A percentile compares a stretch with the other conserved stretches of the same genome.
These are phyloP conservation scores for Penicillium sp. DNA, from an alignment of 2,329 filamentous ascomycete genomes.

Conservation along the genomic window DNA sequence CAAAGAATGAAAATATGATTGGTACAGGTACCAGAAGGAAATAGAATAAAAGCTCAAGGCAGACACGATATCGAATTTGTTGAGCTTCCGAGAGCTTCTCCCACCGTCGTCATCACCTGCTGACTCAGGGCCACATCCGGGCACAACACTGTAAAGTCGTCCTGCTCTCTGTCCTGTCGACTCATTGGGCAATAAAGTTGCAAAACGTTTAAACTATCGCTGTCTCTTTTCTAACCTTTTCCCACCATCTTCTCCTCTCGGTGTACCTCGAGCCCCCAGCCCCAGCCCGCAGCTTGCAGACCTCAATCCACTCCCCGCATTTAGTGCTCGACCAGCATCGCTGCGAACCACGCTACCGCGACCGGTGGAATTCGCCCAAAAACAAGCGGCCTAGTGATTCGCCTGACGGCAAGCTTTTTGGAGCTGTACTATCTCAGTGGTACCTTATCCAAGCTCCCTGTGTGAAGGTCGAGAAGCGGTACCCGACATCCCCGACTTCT, in stretches of 20 bases:
- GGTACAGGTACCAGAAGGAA: not conserved
- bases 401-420: not conserved
- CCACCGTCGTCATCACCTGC: slow-evolving; percentile 19
- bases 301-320: slow-evolving; percentile 22
- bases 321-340: slow-evolving; percentile 8
- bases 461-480: slow-evolving; percentile 8
- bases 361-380: not conserved
- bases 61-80: slow-evolving; percentile 5
- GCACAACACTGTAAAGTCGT: slow-evolving; percentile 1
- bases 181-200: not conserved
- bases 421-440: not conserved
- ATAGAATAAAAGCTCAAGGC: slow-evolving; percentile 2
- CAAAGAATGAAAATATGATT: not conserved
- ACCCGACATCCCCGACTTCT: slow-evolving; percentile 11
- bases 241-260: not conserved
- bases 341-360: slow-evolving; percentile 3
- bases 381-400: not conserved
- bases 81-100: slow-evolving; percentile 6
- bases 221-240: not conserved
- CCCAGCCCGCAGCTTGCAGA: slow-evolving; percentile 5
- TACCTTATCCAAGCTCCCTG: not conserved
- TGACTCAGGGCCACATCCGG: slow-evolving; percentile 16
- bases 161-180: not conserved
- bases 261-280: not conserved
- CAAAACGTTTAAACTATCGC: not conserved